Conservation (phyloP, 2,329 filamentous ascomycete species). For the Ophiostoma populinum region DNA sequence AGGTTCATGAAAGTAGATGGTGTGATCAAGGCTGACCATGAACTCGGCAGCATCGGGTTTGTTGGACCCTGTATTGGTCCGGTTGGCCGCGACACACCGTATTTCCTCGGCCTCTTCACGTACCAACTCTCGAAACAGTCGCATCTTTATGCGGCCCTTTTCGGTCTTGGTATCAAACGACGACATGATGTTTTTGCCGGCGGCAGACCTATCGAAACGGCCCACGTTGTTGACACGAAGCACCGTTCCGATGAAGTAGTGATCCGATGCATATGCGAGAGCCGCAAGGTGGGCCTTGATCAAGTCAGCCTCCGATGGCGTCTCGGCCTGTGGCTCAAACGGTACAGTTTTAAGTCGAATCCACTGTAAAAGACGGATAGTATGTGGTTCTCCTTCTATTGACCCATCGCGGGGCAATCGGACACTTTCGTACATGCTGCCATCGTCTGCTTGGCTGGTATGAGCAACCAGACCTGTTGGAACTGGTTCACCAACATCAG, state of each 20-base stretch:
- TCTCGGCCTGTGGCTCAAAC: background rate
- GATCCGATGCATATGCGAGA: slow-evolving; percentile 83
- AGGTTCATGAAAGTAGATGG: slow-evolving; percentile 49
- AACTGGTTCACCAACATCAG: background rate
- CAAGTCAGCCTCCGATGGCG: background rate
- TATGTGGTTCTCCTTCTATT: background rate
- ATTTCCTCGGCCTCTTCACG: slow-evolving; percentile 5
- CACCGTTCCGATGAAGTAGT: slow-evolving; percentile 81
- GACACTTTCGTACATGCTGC: background rate
- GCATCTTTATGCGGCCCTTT: background rate
- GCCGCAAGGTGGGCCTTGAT: slow-evolving; percentile 60
- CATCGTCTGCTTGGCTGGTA: background rate
- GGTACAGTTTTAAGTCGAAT: background rate
- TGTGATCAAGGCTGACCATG: slow-evolving; percentile 67
- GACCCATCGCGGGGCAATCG: background rate
- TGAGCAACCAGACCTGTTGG: background rate
- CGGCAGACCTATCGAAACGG: background rate
- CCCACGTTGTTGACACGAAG: slow-evolving; percentile 48
- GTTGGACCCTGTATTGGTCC: too few relatives aligned
- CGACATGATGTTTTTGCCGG: background rate
- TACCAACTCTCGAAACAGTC: background rate
- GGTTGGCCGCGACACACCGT: too few relatives aligned
- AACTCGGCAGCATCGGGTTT: slow-evolving; percentile 45
- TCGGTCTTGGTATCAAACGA: background rate
- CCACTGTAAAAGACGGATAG: background rate